phyloP scores from a whole-genome alignment of 495 filamentous ascomycete species.

The Neurospora sp. region DNA sequence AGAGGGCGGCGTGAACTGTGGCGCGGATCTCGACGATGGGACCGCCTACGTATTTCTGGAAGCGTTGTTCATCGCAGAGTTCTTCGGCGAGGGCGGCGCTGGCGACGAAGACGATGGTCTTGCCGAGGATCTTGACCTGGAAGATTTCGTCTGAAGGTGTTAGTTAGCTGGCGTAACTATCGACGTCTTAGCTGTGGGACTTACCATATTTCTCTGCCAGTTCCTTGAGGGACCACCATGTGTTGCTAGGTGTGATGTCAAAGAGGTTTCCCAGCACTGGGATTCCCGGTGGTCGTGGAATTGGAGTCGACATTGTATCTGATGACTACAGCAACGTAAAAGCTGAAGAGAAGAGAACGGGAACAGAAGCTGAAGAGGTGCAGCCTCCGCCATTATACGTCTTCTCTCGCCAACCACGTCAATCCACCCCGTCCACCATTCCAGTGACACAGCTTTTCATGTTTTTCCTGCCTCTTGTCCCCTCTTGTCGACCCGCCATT shows the following conservation, averaged over 20 bases:
- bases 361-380: background rate
- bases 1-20: conserved; percentile 52
- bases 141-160: conserved; percentile 50
- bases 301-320: conserved; percentile 32
- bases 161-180: conserved; percentile 14
- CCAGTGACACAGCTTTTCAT: background rate
- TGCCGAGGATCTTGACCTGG: conserved; percentile 45
- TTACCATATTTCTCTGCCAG: conserved; percentile 52
- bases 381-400: background rate
- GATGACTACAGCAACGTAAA: background rate
- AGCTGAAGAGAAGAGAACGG: background rate
- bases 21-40: conserved; percentile 49
- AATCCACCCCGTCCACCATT: background rate
- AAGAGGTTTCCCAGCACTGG: conserved; percentile 61
- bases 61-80: conserved; percentile 58
- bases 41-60: conserved; percentile 49
- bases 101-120: conserved; percentile 33
- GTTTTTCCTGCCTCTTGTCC: background rate
- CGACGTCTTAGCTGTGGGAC: conserved; percentile 18
- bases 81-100: conserved; percentile 53
- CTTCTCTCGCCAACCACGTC: background rate
- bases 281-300: conserved; percentile 57
- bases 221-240: conserved; percentile 51
- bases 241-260: conserved; percentile 50
- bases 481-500: background rate